These are phyloP conservation scores for Chaetomium strumarium DNA, from an alignment of 2,329 filamentous ascomycete genomes.

Conservation along the genomic window DNA sequence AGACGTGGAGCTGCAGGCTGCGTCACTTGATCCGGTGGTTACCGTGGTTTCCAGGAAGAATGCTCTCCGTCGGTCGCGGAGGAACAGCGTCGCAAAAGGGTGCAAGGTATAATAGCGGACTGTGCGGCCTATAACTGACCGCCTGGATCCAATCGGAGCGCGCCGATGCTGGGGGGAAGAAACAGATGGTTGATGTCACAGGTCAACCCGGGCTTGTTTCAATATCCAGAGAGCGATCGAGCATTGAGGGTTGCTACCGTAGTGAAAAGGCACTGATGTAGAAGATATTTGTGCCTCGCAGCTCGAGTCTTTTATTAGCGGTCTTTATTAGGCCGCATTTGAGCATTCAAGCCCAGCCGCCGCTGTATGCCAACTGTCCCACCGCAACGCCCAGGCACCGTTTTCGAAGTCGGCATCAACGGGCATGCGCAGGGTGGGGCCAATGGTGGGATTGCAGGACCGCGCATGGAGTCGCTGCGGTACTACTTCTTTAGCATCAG, in stretches of 20 bases:
- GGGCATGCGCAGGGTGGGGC: neutral
- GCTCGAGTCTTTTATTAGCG: no score
- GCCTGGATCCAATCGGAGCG: neutral
- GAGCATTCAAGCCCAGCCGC: neutral
- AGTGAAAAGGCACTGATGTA: neutral
- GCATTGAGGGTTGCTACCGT: no score
- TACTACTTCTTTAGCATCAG: neutral
- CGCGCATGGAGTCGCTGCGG: neutral
- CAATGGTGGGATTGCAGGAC: conserved; percentile 8
- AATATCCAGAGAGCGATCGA: neutral
- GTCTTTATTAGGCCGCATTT: conserved; percentile 8
- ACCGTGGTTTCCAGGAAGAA: conserved; percentile 6
- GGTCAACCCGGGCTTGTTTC: conserved; percentile 1
- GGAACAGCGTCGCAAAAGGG: conserved; percentile 1
- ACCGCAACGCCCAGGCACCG: no score
- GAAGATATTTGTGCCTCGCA: neutral
- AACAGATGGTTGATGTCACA: conserved; percentile 7
- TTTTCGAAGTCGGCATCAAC: conserved; percentile 2
- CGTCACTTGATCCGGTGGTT: neutral
- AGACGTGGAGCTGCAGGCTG: conserved; percentile 4
- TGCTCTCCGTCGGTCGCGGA: neutral
- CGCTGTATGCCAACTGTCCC: neutral
- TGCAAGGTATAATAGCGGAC: conserved; percentile 17
- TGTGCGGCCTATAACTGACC: conserved; percentile 15
- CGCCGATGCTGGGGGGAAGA: neutral